Base-by-base conservation (phyloP, 768 basidiomycete genomes). In the Glaciozyma antarctica region DNA sequence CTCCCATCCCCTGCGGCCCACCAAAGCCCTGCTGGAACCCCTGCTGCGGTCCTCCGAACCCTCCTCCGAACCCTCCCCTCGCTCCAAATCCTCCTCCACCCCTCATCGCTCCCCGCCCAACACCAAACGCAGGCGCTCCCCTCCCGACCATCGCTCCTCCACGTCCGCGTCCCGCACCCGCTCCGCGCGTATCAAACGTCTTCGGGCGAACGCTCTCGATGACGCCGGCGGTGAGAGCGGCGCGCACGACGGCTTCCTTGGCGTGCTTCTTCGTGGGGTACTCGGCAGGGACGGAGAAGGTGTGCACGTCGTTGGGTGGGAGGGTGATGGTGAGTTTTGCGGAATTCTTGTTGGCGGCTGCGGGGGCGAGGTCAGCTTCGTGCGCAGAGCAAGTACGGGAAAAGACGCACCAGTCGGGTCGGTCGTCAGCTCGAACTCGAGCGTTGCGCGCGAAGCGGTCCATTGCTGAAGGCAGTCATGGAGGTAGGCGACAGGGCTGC, bases 221-320 rank as follows among this genome's bases (percentile, higher is more conserved):
- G 6, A 65, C 56, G 3, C 56, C 43, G 12, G 51, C 41, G 4
- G 28, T 22, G 5, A 65, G 43, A 5, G 64, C 64, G 41, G 51
- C 60, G 19, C 56, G 54, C 48, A 65, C 54, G 41, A 57, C 64
- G 3, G 64, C 64, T 0, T 65, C 64, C 10, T 61, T 65, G 1
- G 64, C 64, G 1, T 44, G 26, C 43, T 58, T 58, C 43, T 58
- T 58, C 24, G 6, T 45, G 7, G 13, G 5, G n/a, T 58, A 43
- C 43, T 44, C 24, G 41, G 24, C 17, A 1, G 41, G 26, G 15
- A 28, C 44, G 26, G 38, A 41, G 57, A 44, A 58, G 24, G 26
- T 28, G 43, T 21, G 38, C 9, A 22, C 32, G 10, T 41, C 55
- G 24, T 5, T 7, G 41, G n/a, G 24, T 2, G 57, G 7, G 43